Evolutionary conservation across 345 rosid species (phyloP), one percentile per base, ranked within the genome.

Genomic region (Pistacia vera): DNA sequence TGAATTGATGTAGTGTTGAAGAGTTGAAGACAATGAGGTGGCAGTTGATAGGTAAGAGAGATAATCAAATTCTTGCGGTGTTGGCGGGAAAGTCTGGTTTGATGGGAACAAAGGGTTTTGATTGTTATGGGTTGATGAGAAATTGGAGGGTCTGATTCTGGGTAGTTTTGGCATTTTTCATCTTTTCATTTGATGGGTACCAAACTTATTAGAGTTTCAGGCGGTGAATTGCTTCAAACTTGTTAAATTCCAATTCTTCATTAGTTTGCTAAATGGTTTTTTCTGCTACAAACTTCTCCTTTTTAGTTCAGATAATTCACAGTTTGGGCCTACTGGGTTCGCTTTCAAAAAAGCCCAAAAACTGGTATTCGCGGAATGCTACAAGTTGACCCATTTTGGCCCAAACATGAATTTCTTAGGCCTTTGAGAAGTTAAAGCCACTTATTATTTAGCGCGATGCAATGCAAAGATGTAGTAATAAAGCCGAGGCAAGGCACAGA

Each of bases 1-100:
- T 5, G 97, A 93, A 66, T 87, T 86, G 79, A 95, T 93, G 70
- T 84, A 81, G 44, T 84, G 91, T 73, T 91, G 97, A 52, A 93
- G 91, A 74, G 88, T 82, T 9, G 73, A 55, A n/a, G 98, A 83
- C 5, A 90, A 81, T 55, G 78, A 66, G 56, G 54, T 28, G 63
- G 87, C 68, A 16, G 76, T 80, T 57, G 82, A 28, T 13, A 36
- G 68, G 25, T 36, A 75, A 48, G 81, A 64, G 70, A 72, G 69
- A 60, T n/a, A 59, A 3, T 69, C 75, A 9, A 22, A 76, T 48
- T 30, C 22, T 17, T 36, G 63, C 18, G 16, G 56, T 20, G 25
- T 41, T 61, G 79, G 71, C 51, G 77, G 63, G 75, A 6, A 77
- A 72, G 44, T 17, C 46, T 68, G 69, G 48, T 66, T 78, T 11